Base-by-base conservation (phyloP, 2,329 filamentous ascomycete genomes). In the Diaporthe sp. region DNA sequence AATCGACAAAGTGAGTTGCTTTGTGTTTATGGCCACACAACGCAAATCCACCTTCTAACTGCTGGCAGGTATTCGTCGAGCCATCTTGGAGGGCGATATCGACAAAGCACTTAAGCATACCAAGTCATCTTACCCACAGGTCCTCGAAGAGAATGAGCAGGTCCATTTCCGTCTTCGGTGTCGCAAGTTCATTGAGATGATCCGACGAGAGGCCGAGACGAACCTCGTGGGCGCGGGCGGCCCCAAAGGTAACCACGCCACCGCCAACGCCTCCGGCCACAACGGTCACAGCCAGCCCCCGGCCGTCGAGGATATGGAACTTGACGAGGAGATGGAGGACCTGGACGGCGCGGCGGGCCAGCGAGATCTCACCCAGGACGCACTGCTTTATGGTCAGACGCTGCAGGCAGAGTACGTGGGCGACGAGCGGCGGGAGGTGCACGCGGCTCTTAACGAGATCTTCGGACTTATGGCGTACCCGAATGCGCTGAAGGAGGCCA, bases 131-230 rank as follows among this genome's bases (percentile, higher is more conserved):
- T 99, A 98, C 80, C 94, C 95, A 7, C 89, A 90, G 34, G 95
- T 98, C 1, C 89, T 99, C 25, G 88, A 91, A 62, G 90, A 94
- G 31, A 95, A 98, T 80, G 92, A 94, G 73, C 92, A 95, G 72
- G 95, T 98, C 22, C 92, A 96, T 82, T 98, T 99, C 85, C 94
- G 93, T 75, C 87, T 99, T 67, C 92, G 93, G 78, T 98, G 96
- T 82, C 92, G 95, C 76, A 97, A 97, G 82, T 98, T 98, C 82
- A 93, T 98, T 76, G 97, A 99, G 83, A 96, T 99, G 93, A 95
- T 98, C 80, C 91, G 94, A 55, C 90, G 89, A 75, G 92, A 92
- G 49, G 92, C 93, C 3, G 93, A 96, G 79, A 84, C 94, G 25
- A 89, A 88, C 80, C 85, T 88, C 49, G 84, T 85, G 10, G 83